Evolutionary conservation across 208 protist species (phyloP).

Genomic region (Leishmania tarentolae): DNA sequence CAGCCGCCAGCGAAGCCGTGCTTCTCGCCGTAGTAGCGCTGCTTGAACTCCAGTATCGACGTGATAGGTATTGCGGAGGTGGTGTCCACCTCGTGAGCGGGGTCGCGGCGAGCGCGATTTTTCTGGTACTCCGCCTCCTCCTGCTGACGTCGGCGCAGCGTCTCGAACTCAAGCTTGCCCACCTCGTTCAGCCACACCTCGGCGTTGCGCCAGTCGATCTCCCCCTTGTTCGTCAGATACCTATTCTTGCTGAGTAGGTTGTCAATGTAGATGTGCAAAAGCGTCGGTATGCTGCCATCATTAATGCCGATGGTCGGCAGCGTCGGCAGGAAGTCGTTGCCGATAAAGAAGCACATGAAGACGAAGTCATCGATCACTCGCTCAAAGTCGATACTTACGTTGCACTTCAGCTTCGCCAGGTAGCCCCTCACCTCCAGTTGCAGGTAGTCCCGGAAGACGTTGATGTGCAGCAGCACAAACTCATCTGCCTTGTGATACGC

Average conservation of each 20-base stretch:
- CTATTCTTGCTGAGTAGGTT: slow-evolving; percentile 63
- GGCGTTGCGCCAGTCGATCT: slow-evolving; percentile 73
- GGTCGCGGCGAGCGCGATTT: slow-evolving; percentile 55
- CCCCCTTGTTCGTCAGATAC: slow-evolving; percentile 79
- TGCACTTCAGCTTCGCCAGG: slow-evolving; percentile 19
- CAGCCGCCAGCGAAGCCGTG: slow-evolving; percentile 79
- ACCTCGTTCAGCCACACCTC: slow-evolving; percentile 78
- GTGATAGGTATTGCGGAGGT: slow-evolving; percentile 35
- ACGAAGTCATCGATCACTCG: slow-evolving; percentile 97
- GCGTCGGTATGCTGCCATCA: slow-evolving; percentile 88
- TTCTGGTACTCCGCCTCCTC: slow-evolving; percentile 84
- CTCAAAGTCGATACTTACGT: slow-evolving; percentile 83
- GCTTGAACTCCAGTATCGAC: slow-evolving; percentile 82
- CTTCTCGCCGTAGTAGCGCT: slow-evolving; percentile 87
- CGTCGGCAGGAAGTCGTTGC: slow-evolving; percentile 99
- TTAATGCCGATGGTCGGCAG: slow-evolving; percentile 95
- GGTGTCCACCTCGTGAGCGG: slow-evolving; percentile 62
- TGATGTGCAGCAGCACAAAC: slow-evolving; percentile 93
- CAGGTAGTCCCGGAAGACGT: slow-evolving; percentile 96
- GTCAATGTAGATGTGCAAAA: slow-evolving; percentile 89
- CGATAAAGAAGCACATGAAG: slow-evolving; percentile 97
- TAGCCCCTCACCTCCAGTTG: slow-evolving; percentile 81
- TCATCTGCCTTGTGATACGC: slow-evolving; percentile 80
- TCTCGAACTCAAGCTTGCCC: slow-evolving; percentile 78
- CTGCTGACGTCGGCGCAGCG: slow-evolving; percentile 61